A percentile compares a stretch with the other conserved stretches of the same genome.
These are phyloP conservation scores for Jacaranda mimosifolia DNA, from an alignment of 257 asterid species.

Conservation along the genomic window DNA sequence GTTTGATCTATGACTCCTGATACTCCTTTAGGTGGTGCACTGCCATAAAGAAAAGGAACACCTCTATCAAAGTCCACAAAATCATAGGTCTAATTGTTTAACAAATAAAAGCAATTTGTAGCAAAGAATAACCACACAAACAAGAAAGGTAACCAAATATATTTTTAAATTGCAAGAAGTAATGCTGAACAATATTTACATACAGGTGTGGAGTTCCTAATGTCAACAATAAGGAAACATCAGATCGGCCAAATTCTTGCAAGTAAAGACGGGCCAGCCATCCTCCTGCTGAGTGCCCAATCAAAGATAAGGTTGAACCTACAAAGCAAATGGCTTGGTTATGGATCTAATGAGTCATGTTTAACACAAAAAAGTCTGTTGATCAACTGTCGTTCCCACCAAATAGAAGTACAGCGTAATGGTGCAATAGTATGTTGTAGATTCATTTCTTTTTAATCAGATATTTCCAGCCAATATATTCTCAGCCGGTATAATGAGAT, in stretches of 20 bases:
- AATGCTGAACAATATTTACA: constrained; percentile 24
- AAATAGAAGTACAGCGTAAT: constrained; percentile 22
- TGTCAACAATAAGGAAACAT: constrained; percentile 76
- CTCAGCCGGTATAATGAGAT: no score
- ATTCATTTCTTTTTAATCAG: no score
- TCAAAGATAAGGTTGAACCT: constrained; percentile 79
- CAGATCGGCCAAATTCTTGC: constrained; percentile 76
- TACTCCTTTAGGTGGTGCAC: constrained; percentile 88
- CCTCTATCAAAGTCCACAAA: background rate
- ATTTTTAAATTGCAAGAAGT: background rate
- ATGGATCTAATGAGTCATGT: constrained; percentile 17
- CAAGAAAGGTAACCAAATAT: constrained; percentile 3
- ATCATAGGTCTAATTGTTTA: background rate
- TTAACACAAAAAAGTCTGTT: background rate
- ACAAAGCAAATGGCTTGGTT: constrained; percentile 49
- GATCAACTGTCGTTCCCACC: constrained; percentile 16
- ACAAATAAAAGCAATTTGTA: constrained; percentile 8
- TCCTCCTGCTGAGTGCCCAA: constrained; percentile 99
- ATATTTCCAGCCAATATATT: no score
- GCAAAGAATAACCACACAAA: background rate
- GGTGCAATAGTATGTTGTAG: background rate
- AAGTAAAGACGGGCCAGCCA: constrained; percentile 94
- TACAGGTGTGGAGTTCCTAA: constrained; percentile 97
- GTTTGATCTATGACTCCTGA: constrained; percentile 97
- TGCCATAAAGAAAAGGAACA: constrained; percentile 37